These are phyloP conservation scores for Pseudopithomyces chartarum DNA, from an alignment of 2,329 filamentous ascomycete genomes.

Conservation along the genomic window DNA sequence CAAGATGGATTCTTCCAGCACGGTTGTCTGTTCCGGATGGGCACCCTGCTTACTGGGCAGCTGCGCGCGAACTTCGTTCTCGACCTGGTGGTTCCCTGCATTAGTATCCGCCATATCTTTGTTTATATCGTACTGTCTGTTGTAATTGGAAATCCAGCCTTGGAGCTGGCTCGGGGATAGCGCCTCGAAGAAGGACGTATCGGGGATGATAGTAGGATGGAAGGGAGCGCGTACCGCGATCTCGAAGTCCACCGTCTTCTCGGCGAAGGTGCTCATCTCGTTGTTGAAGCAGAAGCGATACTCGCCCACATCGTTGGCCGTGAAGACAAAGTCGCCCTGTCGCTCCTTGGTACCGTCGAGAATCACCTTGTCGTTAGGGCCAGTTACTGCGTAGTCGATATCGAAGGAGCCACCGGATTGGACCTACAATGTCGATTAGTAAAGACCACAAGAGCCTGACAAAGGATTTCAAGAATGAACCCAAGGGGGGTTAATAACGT, in stretches of 20 bases:
- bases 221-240: conserved; percentile 71
- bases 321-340: conserved; percentile 98
- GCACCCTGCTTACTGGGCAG: conserved; percentile 89
- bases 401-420: conserved; percentile 99
- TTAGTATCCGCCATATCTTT: not conserved
- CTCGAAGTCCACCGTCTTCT: conserved; percentile 98
- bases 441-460: not conserved
- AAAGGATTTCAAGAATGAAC: not conserved
- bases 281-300: conserved; percentile 99
- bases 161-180: not conserved
- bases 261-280: conserved; percentile 95
- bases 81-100: conserved; percentile 64
- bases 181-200: not conserved
- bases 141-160: conserved; percentile 6
- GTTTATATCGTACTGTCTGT: not conserved
- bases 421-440: conserved; percentile 62
- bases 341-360: conserved; percentile 88
- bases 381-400: conserved; percentile 87
- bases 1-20: conserved; percentile 91
- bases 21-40: conserved; percentile 83
- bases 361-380: conserved; percentile 79
- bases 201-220: conserved; percentile 42
- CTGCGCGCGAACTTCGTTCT: conserved; percentile 84
- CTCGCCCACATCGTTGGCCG: conserved; percentile 82
- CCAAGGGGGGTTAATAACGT: conserved; percentile 38